A percentile compares a stretch with the other conserved stretches of the same genome.
Conservation (phyloP, 164 flowering plant species). For the Kingdonia uniflora region DNA sequence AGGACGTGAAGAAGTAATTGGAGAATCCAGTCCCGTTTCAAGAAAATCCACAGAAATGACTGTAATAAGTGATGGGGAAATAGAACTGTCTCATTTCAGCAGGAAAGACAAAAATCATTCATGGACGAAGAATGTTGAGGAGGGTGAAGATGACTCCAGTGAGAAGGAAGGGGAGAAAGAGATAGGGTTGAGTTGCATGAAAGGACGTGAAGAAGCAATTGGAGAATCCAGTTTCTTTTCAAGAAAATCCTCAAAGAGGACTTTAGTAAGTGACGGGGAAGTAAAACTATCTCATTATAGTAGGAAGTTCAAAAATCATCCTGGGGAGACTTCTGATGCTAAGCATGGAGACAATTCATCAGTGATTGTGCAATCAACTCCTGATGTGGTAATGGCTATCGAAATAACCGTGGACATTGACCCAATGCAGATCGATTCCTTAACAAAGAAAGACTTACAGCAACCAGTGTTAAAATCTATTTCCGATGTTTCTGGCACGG, state of each 20-base stretch:
- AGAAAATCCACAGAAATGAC: conserved; percentile 4
- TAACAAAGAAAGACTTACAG: conserved; percentile 11
- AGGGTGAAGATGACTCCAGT: too few relatives aligned
- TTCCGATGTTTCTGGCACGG: conserved; percentile 18
- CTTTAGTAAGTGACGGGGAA: conserved; percentile 1
- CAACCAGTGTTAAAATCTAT: conserved; percentile 7
- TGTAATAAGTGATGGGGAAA: conserved; percentile 1
- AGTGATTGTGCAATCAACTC: conserved; percentile 6
- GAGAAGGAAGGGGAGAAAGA: too few relatives aligned
- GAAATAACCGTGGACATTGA: conserved; percentile 11
- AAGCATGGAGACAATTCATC: conserved; percentile 9
- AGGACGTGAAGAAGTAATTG: conserved; percentile 2
- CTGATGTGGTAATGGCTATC: conserved; percentile 1
- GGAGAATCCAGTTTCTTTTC: conserved; percentile 10
- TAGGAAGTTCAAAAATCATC: conserved; percentile 9
- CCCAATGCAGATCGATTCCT: conserved; percentile 4
- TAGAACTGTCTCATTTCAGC: conserved; percentile 9
- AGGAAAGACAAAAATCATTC: too few relatives aligned
- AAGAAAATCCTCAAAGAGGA: conserved; percentile 4
- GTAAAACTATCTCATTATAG: conserved; percentile 8
- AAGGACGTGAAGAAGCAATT: conserved; percentile 4
- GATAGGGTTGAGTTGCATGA: too few relatives aligned
- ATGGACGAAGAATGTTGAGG: too few relatives aligned
- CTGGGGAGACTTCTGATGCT: too few relatives aligned
- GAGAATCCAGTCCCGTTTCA: conserved; percentile 10